Evolutionary conservation across 306 rosid species (phyloP), one percentile per base, ranked within the genome.

Genomic region (Castanea sativa): DNA sequence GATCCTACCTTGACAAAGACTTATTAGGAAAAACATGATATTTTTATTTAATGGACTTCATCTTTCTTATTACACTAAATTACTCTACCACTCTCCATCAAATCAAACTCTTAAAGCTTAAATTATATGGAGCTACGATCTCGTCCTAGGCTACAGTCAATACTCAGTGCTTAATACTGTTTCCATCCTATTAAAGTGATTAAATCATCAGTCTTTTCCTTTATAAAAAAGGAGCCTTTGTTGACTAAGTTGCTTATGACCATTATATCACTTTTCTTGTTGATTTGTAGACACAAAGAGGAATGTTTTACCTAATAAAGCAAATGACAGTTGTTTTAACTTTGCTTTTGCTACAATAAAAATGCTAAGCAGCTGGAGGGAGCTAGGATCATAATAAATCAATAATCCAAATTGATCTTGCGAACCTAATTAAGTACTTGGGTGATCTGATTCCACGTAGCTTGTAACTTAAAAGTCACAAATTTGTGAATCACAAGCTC

Each of bases 221-320:
- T 49, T 65, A 1, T 55, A 10, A 41, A 51, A 77, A 63, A 27
- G 75, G 60, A 60, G 61, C 82, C 76, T 76, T 84, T 71, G 73
- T 85, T 71, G 82, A 82, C 84, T 80, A 81, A 82, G 80, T 81
- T 84, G 83, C 79, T 86, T 83, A 81, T 69, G 83, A 85, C 83
- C 69, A 84, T 81, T 76, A 82, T 75, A 81, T 83, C 87, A 38
- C 82, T 77, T 78, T 73, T 75, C 76, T 79, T 69, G 67, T 80
- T 76, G 83, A 64, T 69, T 86, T 85, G 79, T 83, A 72, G 82
- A 80, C 78, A 85, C 81, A 88, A 79, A 86, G 86, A 76, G 61
- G 87, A 85, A 84, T 85, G 84, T 82, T 87, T 71, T 76, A 83
- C 89, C 90, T 67, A 70, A 80, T 81, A 86, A 89, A 88, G 92